Percentiles rank a stretch among this genome's conserved stretches.
Evolutionary conservation across 1,284 basidiomycete genomes (phyloP).

Genomic region (Sporisorium sorghi): DNA sequence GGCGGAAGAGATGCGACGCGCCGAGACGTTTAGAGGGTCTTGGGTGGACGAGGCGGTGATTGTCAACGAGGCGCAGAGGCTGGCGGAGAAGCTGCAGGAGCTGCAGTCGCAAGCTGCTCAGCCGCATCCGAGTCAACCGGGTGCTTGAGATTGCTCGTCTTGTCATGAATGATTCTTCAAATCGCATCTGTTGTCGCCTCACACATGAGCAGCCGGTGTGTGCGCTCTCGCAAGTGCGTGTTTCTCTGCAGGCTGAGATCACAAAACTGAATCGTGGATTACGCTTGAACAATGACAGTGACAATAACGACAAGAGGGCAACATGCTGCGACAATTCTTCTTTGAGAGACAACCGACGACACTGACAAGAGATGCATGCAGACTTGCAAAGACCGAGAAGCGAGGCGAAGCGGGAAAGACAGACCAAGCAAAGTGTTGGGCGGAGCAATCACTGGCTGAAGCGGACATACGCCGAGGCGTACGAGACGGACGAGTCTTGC

Average conservation of each 20-base stretch:
- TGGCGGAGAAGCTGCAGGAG: constrained; percentile 62
- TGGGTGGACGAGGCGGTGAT: constrained; percentile 75
- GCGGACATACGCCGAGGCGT: constrained; percentile 80
- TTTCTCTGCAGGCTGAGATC: background rate
- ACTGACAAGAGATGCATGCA: background rate
- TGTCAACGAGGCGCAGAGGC: constrained; percentile 61
- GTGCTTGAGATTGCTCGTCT: constrained; percentile 3
- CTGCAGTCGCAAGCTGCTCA: constrained; percentile 43
- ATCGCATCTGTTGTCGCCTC: background rate
- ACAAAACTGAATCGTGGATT: background rate
- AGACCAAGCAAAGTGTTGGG: background rate
- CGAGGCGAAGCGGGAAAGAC: background rate
- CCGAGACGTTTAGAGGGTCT: constrained; percentile 87
- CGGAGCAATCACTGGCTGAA: constrained; percentile 15
- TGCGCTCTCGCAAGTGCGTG: background rate
- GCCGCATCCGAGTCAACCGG: constrained; percentile 18
- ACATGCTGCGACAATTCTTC: background rate
- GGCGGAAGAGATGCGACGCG: constrained; percentile 86
- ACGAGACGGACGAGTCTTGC: constrained; percentile 90
- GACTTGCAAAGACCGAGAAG: too few relatives aligned
- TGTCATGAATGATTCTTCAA: background rate
- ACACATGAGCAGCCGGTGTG: background rate
- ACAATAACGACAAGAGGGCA: background rate
- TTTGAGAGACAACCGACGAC: background rate
- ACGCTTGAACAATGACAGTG: background rate